A percentile compares a stretch with the other conserved stretches of the same genome.
phyloP scores from a whole-genome alignment of 2,329 filamentous ascomycete genomes.

The Penicillium sclerotiorum region DNA sequence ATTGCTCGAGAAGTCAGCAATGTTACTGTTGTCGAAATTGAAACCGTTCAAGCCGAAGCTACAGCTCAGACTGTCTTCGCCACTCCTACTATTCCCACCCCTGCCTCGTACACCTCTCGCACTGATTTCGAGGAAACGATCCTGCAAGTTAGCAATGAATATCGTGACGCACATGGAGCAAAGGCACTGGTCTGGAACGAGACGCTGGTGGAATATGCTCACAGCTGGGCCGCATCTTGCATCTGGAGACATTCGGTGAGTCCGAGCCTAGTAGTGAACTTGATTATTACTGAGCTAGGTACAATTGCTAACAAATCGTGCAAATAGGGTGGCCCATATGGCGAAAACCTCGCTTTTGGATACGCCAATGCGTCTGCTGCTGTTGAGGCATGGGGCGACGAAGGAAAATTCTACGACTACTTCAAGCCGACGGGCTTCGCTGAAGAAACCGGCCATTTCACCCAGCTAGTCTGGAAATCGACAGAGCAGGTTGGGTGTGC shows the following conservation, averaged over 20 bases:
- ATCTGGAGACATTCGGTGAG: constrained; percentile 45
- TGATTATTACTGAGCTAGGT: too few relatives aligned
- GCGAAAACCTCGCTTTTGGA: constrained; percentile 74
- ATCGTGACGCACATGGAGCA: constrained; percentile 66
- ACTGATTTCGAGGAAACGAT: constrained; percentile 54
- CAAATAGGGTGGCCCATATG: constrained; percentile 61
- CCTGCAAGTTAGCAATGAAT: constrained; percentile 67
- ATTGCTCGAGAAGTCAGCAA: constrained; percentile 4
- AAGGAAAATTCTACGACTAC: constrained; percentile 63
- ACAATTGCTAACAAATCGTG: too few relatives aligned
- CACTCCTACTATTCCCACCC: constrained; percentile 29
- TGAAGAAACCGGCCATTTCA: constrained; percentile 69
- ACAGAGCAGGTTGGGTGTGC: constrained; percentile 64
- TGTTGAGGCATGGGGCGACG: constrained; percentile 68
- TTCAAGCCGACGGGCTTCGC: constrained; percentile 56
- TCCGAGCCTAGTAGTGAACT: neutral
- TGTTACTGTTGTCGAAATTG: constrained; percentile 9
- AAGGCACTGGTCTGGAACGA: constrained; percentile 64
- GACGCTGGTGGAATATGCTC: constrained; percentile 61
- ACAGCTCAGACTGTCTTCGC: constrained; percentile 21
- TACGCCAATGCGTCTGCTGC: constrained; percentile 61
- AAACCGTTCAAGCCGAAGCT: constrained; percentile 14
- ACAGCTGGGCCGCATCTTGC: constrained; percentile 52
- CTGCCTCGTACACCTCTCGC: constrained; percentile 47
- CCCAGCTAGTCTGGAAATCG: constrained; percentile 70